Evolutionary conservation across 768 basidiomycete genomes (phyloP).

Genomic region (Trametes cinnabarina): DNA sequence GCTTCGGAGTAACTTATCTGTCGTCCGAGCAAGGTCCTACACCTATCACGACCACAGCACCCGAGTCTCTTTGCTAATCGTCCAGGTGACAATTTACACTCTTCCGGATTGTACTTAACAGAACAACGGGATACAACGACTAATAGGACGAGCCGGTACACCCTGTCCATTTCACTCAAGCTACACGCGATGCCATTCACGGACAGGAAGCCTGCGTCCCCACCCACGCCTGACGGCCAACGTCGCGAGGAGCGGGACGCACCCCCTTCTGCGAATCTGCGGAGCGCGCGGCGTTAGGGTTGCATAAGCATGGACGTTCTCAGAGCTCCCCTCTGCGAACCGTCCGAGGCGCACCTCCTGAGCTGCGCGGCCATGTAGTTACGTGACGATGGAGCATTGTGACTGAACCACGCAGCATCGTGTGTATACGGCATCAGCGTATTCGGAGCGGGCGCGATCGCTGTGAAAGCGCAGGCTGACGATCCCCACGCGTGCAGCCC

Average conservation of each 20-base stretch:
- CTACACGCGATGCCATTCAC: not conserved
- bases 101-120: not conserved
- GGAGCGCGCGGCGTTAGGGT: slow-evolving; percentile 7
- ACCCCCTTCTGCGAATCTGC: not conserved
- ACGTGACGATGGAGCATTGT: not conserved
- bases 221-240: not conserved
- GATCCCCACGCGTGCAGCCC: not conserved
- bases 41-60: too few species aligned
- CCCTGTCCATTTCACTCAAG: not conserved
- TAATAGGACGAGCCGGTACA: not conserved
- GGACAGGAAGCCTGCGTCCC: not conserved
- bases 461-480: not conserved
- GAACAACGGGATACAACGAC: not conserved
- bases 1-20: too few species aligned
- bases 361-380: not conserved
- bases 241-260: too few species aligned
- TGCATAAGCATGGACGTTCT: not conserved
- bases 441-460: not conserved
- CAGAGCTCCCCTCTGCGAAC: not conserved
- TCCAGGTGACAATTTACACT: not conserved
- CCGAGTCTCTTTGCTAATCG: too few species aligned
- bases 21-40: too few species aligned
- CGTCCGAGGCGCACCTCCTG: not conserved
- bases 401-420: not conserved
- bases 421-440: not conserved